phyloP scores from a whole-genome alignment of 1,139 yeast genomes.

The Saccharomyces pastorianus region DNA sequence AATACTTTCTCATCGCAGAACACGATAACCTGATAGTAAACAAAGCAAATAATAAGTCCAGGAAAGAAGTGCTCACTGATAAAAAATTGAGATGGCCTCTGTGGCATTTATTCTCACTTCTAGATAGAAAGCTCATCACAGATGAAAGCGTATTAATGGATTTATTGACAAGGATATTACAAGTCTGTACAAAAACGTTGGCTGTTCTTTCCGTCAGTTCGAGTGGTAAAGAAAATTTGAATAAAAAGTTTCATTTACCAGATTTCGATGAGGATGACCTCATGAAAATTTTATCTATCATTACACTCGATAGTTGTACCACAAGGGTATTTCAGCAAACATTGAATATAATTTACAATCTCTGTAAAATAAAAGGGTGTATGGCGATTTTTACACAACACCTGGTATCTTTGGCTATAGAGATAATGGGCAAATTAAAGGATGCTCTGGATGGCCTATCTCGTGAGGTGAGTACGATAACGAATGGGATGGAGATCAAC shows the following conservation, averaged over 20 bases:
- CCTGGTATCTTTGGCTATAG: conserved; percentile 57
- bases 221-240: conserved; percentile 18
- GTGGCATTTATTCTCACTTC: conserved; percentile 53
- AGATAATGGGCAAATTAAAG: conserved; percentile 50
- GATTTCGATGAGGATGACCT: conserved; percentile 56
- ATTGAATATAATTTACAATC: conserved; percentile 71
- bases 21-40: conserved; percentile 58
- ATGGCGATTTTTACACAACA: conserved; percentile 61
- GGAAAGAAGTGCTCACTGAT: conserved; percentile 32
- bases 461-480: conserved; percentile 37
- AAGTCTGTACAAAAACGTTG: conserved; percentile 69
- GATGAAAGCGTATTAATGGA: conserved; percentile 76
- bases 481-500: conserved; percentile 40
- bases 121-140: conserved; percentile 55
- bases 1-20: conserved; percentile 72
- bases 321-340: conserved; percentile 82
- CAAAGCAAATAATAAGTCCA: conserved; percentile 31
- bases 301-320: conserved; percentile 78
- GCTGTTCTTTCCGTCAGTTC: conserved; percentile 39
- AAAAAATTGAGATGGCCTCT: conserved; percentile 60
- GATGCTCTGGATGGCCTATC: conserved; percentile 49
- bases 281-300: conserved; percentile 55
- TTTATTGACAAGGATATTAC: conserved; percentile 62
- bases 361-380: conserved; percentile 55
- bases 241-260: conserved; percentile 48